These are phyloP conservation scores for Cicer arietinum DNA, from an alignment of 306 rosid genomes.

Conservation along the genomic window DNA sequence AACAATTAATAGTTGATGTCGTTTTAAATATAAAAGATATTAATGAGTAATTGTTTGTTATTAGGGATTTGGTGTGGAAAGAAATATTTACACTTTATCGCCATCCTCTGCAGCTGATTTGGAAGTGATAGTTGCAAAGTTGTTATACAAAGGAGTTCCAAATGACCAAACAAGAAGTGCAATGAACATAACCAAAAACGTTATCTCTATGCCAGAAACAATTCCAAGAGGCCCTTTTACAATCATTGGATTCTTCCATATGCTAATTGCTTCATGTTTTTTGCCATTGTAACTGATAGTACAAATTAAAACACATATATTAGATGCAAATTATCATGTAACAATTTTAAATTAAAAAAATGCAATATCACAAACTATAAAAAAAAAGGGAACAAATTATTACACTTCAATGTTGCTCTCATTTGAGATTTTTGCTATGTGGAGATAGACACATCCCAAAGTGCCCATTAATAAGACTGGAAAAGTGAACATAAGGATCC, in stretches of 20 bases:
- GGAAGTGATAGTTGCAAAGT: conserved; percentile 47
- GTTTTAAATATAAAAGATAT: too few relatives aligned
- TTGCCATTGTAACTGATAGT: neutral
- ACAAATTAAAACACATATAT: neutral
- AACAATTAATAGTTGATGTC: too few relatives aligned
- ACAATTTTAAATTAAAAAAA: neutral
- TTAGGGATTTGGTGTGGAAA: neutral
- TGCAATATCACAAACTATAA: neutral
- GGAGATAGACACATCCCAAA: conserved; percentile 69
- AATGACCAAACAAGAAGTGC: conserved; percentile 65
- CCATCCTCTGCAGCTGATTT: conserved; percentile 48
- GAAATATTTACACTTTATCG: conserved; percentile 54
- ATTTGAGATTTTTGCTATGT: conserved; percentile 50
- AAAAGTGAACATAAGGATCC: conserved; percentile 54
- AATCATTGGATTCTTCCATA: conserved; percentile 62
- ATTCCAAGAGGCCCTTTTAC: conserved; percentile 89
- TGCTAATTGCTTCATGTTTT: neutral
- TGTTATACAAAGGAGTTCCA: conserved; percentile 42
- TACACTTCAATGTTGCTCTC: conserved; percentile 39
- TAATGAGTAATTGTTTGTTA: neutral
- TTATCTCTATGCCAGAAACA: conserved; percentile 64
- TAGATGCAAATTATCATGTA: neutral
- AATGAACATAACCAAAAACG: conserved; percentile 68
- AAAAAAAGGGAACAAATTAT: neutral
- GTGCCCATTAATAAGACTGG: conserved; percentile 68